Conservation (phyloP, 2,329 filamentous ascomycete genomes). For the Neopestalotiopsis sp. region DNA sequence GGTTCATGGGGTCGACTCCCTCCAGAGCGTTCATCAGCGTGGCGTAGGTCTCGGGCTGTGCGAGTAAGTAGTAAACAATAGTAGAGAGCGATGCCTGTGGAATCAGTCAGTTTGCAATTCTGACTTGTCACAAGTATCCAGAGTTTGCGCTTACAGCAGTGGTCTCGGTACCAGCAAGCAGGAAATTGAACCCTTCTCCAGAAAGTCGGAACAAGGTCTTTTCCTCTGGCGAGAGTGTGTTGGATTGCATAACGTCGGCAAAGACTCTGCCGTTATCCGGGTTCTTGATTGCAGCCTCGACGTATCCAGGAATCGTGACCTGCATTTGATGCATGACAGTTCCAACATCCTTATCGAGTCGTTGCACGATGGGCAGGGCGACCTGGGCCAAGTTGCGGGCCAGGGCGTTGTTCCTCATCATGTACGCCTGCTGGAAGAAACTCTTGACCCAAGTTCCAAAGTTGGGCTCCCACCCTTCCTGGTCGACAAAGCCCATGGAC, state of each 20-base stretch:
- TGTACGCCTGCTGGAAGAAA: slow-evolving; percentile 28
- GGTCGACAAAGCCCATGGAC: slow-evolving; percentile 26
- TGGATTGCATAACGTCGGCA: slow-evolving; percentile 36
- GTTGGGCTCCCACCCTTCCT: slow-evolving; percentile 19
- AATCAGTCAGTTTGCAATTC: background rate
- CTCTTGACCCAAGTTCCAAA: slow-evolving; percentile 27
- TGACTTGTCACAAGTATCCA: background rate
- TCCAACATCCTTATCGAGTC: slow-evolving; percentile 27
- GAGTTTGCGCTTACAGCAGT: slow-evolving; percentile 33
- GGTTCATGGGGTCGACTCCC: slow-evolving; percentile 20
- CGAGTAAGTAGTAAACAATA: slow-evolving; percentile 30
- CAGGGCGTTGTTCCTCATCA: slow-evolving; percentile 26
- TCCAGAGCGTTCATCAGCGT: slow-evolving; percentile 40
- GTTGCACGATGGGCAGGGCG: slow-evolving; percentile 24
- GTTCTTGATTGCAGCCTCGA: slow-evolving; percentile 31
- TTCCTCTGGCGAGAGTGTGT: slow-evolving; percentile 37
- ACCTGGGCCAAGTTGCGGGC: slow-evolving; percentile 25
- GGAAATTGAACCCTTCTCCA: slow-evolving; percentile 44
- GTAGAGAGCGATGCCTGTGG: background rate
- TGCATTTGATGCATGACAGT: slow-evolving; percentile 22
- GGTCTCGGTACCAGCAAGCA: slow-evolving; percentile 46
- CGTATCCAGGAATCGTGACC: slow-evolving; percentile 25
- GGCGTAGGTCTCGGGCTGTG: slow-evolving; percentile 32
- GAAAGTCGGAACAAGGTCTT: slow-evolving; percentile 40
- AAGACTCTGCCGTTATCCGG: slow-evolving; percentile 36